Evolutionary conservation across 148 eudicot genomes (phyloP).

Genomic region (Simmondsia chinensis): DNA sequence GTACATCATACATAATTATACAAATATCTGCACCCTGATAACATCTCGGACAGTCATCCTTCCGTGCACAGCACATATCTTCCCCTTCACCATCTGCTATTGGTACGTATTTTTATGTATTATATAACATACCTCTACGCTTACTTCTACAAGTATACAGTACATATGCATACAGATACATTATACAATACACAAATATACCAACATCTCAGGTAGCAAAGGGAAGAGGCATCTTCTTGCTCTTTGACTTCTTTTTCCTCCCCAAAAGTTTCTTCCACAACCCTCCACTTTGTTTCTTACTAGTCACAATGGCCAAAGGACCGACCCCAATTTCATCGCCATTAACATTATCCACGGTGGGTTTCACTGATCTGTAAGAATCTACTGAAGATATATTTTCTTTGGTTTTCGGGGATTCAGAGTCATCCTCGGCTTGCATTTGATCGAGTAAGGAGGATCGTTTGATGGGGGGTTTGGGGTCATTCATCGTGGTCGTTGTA

Average conservation of each 20-base stretch:
- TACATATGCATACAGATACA: no score
- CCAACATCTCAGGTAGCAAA: slow-evolving; percentile 16
- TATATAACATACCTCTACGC: no score
- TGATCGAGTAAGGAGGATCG: slow-evolving; percentile 59
- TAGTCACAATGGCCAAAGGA: slow-evolving; percentile 47
- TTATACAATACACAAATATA: no score
- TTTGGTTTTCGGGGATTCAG: slow-evolving; percentile 35
- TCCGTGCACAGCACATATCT: no score
- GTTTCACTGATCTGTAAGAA: slow-evolving; percentile 5
- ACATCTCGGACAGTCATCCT: no score
- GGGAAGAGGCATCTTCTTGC: slow-evolving; percentile 23
- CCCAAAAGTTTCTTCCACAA: slow-evolving; percentile 46
- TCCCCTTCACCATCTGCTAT: no score
- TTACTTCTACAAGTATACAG: no score
- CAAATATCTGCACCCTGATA: no score
- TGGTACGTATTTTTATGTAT: no score
- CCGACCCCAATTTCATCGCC: slow-evolving; percentile 5
- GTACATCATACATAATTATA: no score
- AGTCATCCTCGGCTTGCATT: slow-evolving; percentile 64
- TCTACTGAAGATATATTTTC: slow-evolving; percentile 26
- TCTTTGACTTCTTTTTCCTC: slow-evolving; percentile 42
- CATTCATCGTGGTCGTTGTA: slow-evolving; percentile 5
- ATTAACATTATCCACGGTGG: background rate
- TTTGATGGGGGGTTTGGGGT: slow-evolving; percentile 12
- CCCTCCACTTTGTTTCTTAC: slow-evolving; percentile 36